Evolutionary conservation across 2,329 filamentous ascomycete genomes (phyloP).

Genomic region (Xylariaceae sp.): DNA sequence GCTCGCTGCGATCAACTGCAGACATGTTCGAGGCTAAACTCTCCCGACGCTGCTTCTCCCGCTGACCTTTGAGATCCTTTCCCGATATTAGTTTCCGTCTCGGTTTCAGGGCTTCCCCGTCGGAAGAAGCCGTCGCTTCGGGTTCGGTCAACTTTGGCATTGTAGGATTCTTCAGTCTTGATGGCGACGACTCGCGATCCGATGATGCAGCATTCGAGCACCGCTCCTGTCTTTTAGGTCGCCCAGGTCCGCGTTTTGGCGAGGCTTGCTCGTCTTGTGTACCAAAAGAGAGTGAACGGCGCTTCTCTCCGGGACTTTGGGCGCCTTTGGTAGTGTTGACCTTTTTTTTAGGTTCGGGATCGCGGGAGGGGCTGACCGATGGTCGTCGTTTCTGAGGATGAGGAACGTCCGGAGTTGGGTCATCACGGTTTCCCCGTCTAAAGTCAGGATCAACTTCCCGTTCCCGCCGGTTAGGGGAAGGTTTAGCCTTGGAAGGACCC

Average conservation of each 20-base stretch:
- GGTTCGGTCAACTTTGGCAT: conserved; percentile 51
- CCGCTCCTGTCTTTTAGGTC: conserved; percentile 52
- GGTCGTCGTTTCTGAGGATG: conserved; percentile 42
- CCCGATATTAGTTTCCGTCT: conserved; percentile 59
- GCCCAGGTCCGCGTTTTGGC: conserved; percentile 47
- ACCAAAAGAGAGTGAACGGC: conserved; percentile 38
- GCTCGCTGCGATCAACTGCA: conserved; percentile 48
- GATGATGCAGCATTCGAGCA: conserved; percentile 43
- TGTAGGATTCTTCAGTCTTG: conserved; percentile 39
- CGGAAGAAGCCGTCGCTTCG: conserved; percentile 47
- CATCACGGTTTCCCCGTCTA: conserved; percentile 40
- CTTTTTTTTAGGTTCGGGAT: conserved; percentile 43
- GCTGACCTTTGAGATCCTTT: conserved; percentile 54
- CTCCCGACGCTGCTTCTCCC: conserved; percentile 52
- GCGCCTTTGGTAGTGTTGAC: conserved; percentile 31
- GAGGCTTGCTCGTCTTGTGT: conserved; percentile 44
- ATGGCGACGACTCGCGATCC: conserved; percentile 50
- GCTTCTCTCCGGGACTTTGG: conserved; percentile 46
- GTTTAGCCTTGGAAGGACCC: conserved; percentile 44
- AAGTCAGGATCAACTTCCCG: conserved; percentile 40
- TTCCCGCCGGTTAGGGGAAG: conserved; percentile 41
- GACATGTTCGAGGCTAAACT: conserved; percentile 54
- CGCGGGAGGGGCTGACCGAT: conserved; percentile 43
- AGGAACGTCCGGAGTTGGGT: conserved; percentile 39
- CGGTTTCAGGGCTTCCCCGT: conserved; percentile 54